A percentile compares a stretch with the other conserved stretches of the same genome.
These are phyloP conservation scores for Verbascum thapsus DNA, from an alignment of 257 asterid genomes.

Conservation along the genomic window DNA sequence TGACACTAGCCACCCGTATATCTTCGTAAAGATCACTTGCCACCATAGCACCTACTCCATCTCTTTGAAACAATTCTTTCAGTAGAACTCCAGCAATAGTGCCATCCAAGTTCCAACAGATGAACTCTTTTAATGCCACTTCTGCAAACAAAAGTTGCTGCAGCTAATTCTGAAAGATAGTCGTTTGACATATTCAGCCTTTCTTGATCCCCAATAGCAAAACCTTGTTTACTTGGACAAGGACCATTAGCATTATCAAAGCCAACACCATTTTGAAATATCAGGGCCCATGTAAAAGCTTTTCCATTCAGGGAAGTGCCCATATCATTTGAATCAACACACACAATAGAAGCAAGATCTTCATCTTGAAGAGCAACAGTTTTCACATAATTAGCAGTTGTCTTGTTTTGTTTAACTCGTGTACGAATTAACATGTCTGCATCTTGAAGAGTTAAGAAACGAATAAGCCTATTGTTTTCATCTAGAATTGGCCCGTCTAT, in stretches of 20 bases:
- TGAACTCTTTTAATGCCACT: slow-evolving; percentile 97
- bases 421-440: slow-evolving; percentile 83
- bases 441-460: slow-evolving; percentile 83
- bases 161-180: slow-evolving; percentile 91
- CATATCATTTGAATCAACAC: slow-evolving; percentile 37
- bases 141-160: slow-evolving; percentile 98
- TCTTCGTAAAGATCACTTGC: slow-evolving; percentile 99
- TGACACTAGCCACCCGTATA: slow-evolving; percentile 70
- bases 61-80: slow-evolving; percentile 93
- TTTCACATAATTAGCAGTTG: slow-evolving; percentile 91
- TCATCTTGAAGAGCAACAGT: slow-evolving; percentile 83
- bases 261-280: slow-evolving; percentile 95
- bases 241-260: slow-evolving; percentile 87
- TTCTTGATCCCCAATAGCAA: slow-evolving; percentile 96
- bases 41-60: slow-evolving; percentile 96
- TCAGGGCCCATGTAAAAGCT: slow-evolving; percentile 49
- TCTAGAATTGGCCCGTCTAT: slow-evolving; percentile 95
- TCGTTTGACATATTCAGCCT: slow-evolving; percentile 78
- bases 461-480: slow-evolving; percentile 72
- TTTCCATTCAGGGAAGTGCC: slow-evolving; percentile 41
- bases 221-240: slow-evolving; percentile 89
- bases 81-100: slow-evolving; percentile 86
- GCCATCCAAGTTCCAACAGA: slow-evolving; percentile 90
- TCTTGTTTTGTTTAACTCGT: slow-evolving; percentile 84
- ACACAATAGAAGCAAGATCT: slow-evolving; percentile 39